Base-by-base conservation (phyloP, 2,329 filamentous ascomycete genomes). In the Penicillium occitanis region DNA sequence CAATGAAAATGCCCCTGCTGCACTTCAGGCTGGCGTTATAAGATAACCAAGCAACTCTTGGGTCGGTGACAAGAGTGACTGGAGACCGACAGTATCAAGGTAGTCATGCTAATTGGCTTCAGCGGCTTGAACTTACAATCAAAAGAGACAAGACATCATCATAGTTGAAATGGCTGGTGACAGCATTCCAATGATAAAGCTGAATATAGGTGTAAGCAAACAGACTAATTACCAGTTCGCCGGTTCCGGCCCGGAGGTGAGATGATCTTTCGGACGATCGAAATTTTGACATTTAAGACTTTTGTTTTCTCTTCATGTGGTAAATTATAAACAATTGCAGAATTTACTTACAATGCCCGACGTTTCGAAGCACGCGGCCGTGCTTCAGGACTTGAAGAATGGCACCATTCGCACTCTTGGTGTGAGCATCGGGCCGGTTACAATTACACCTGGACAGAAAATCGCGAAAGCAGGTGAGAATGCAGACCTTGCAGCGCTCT, bases 381-480 rank as follows among this genome's bases (percentile, higher is more conserved):
- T 64, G 46, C 25, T 66, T 28, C 33, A 53, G 6, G 50, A 42
- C n/a, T n/a, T 64, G 46, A 35, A 57, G 13, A 40, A 67, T 22
- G 65, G 61, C 35, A 28, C 35, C 30, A 65, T 48, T 35, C 65
- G 17, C 17, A 64, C 61, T 30, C n/a, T 64, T 10, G 65, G 65
- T 5, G n/a, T 67, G 22, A 64, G n/a, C 40, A 35, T 67, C 25
- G 65, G 65, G 3, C 25, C 40, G 7, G 17, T 58, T 5, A 64
- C 40, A n/a, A 37, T 64, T 25, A 66, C 22, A 28, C 48, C 65
- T 10, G 61, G 65, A 4, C 22, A 50, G 25, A 65, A 58, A 6
- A 51, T 67, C 28, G 35, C 50, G 17, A 67, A 67, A 46, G 48
- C 35, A 61, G 51, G 65, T 64, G n/a, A 60, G 61, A 42, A 44